Conservation (phyloP, 2,329 filamentous ascomycete species). For the Lecanicillium sp. region DNA sequence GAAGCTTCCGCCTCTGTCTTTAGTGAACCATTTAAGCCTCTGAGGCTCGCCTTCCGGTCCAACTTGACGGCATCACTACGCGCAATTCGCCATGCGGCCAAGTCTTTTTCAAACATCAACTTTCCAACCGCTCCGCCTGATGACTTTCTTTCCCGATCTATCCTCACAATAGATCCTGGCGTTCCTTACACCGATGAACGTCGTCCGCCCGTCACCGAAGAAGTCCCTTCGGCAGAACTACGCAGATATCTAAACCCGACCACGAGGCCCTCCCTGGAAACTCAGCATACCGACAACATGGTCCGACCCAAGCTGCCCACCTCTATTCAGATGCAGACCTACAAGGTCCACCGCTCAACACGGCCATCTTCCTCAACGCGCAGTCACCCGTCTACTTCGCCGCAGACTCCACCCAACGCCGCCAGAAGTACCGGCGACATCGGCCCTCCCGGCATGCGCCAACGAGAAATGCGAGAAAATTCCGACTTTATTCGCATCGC, state of each 20-base stretch:
- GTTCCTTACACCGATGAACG: constrained; percentile 62
- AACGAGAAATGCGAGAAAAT: constrained; percentile 62
- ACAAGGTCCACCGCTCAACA: constrained; percentile 48
- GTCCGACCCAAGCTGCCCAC: constrained; percentile 29
- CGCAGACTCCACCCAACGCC: constrained; percentile 20
- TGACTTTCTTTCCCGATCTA: constrained; percentile 58
- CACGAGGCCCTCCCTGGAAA: constrained; percentile 27
- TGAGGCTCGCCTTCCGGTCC: constrained; percentile 56
- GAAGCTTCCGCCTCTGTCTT: constrained; percentile 17
- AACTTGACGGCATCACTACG: constrained; percentile 60
- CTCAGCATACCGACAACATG: constrained; percentile 10
- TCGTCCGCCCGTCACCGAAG: constrained; percentile 51
- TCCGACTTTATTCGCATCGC: constrained; percentile 63
- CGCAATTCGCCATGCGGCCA: constrained; percentile 55
- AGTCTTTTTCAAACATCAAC: constrained; percentile 54
- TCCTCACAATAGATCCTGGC: constrained; percentile 57
- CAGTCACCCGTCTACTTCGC: constrained; percentile 20
- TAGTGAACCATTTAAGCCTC: constrained; percentile 34
- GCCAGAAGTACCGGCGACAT: constrained; percentile 13
- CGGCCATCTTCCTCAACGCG: constrained; percentile 24
- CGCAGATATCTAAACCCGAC: constrained; percentile 61
- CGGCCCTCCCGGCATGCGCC: constrained; percentile 42
- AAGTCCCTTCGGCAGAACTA: constrained; percentile 57
- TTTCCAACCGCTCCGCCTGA: constrained; percentile 56
- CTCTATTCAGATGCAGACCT: constrained; percentile 66